phyloP scores from a whole-genome alignment of 139 green algal species.

The Haematococcus lacustris region DNA sequence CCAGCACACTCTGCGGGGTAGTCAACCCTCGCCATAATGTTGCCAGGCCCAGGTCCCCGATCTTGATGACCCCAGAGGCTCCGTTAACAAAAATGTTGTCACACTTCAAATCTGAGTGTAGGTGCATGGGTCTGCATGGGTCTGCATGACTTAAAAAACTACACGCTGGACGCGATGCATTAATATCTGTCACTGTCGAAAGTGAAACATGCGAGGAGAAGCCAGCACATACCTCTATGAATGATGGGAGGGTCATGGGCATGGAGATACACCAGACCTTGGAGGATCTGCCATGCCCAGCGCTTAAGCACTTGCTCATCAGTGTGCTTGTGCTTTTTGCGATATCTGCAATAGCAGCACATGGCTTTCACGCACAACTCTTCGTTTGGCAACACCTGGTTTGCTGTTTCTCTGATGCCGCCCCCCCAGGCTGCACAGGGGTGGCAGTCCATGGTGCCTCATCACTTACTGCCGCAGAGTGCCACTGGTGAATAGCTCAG shows the following conservation, averaged over 20 bases:
- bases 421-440: not conserved
- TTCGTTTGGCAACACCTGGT: not conserved
- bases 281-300: slow-evolving; percentile 97
- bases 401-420: not conserved
- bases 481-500: slow-evolving; percentile 95
- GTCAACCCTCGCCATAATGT: slow-evolving; percentile 83
- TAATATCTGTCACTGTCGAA: too few relatives aligned
- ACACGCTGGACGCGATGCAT: too few relatives aligned
- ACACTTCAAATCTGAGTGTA: slow-evolving; percentile 12
- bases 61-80: slow-evolving; percentile 93
- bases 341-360: slow-evolving; percentile 59
- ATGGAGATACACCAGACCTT: slow-evolving; percentile 91
- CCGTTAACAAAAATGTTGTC: slow-evolving; percentile 84
- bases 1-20: slow-evolving; percentile 86
- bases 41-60: slow-evolving; percentile 95
- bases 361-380: not conserved
- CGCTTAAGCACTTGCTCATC: slow-evolving; percentile 85
- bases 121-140: too few relatives aligned
- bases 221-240: too few relatives aligned
- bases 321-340: slow-evolving; percentile 89
- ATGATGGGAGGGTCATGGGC: slow-evolving; percentile 84
- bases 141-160: too few relatives aligned
- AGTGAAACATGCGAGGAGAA: too few relatives aligned
- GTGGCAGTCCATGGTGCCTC: not conserved
- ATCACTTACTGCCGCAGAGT: slow-evolving; percentile 87